A percentile compares a stretch with the other conserved stretches of the same genome.
Conservation (phyloP, 257 asterid species). For the Solanum neorickii region DNA sequence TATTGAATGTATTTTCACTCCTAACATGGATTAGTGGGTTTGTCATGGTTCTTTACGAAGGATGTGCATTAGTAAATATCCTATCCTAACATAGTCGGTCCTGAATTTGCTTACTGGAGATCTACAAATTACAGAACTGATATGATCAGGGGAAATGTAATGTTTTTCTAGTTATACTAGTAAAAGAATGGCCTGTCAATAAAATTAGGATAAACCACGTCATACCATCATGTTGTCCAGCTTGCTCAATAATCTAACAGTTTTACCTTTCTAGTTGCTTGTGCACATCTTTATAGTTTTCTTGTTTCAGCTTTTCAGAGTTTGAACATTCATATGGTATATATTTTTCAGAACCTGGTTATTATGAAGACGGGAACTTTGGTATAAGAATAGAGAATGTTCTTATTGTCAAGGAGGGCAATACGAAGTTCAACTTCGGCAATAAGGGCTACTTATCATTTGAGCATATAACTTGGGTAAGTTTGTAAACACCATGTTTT, state of each 20-base stretch:
- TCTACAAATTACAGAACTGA: background rate
- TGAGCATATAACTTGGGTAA: conserved; percentile 94
- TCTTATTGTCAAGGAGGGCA: conserved; percentile 65
- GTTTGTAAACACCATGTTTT: background rate
- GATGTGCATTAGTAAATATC: background rate
- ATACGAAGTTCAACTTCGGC: conserved; percentile 80
- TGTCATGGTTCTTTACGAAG: background rate
- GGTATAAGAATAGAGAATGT: conserved; percentile 94
- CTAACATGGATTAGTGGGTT: background rate
- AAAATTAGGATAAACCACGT: background rate
- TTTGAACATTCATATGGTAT: background rate
- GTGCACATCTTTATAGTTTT: background rate
- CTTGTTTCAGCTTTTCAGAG: background rate
- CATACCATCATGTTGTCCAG: background rate
- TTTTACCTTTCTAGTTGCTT: background rate
- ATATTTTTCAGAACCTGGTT: conserved; percentile 74
- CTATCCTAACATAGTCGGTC: background rate
- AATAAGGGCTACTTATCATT: conserved; percentile 61
- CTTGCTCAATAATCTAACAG: background rate
- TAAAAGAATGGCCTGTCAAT: background rate
- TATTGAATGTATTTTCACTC: background rate
- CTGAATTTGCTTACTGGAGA: background rate
- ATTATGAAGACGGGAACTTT: conserved; percentile 89
- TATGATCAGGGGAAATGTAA: background rate
- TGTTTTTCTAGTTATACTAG: background rate